phyloP scores from a whole-genome alignment of 1,284 basidiomycete species.

The Tetrapyrgos nigripes region DNA sequence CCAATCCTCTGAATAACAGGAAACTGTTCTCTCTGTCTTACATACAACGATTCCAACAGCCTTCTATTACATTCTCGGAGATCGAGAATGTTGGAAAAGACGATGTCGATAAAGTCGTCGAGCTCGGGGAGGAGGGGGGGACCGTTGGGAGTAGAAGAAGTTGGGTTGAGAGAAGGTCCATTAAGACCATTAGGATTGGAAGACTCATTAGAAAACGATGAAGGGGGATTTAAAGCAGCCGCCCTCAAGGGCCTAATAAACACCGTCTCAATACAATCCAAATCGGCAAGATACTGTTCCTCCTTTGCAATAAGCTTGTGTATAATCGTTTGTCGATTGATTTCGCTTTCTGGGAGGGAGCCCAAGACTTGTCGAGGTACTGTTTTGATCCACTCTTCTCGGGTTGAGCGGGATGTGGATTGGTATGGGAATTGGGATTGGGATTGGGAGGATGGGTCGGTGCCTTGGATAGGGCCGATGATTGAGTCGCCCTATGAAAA shows the following conservation, averaged over 20 bases:
- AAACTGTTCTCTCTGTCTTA: conserved; percentile 89
- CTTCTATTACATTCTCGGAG: conserved; percentile 83
- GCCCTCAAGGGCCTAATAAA: conserved; percentile 82
- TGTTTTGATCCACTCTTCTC: conserved; percentile 78
- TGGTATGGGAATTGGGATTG: not conserved
- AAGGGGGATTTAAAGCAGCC: conserved; percentile 72
- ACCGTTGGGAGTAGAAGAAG: not conserved
- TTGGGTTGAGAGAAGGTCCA: not conserved
- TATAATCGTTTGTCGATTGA: conserved; percentile 91
- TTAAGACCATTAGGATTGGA: too few relatives aligned
- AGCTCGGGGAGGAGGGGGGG: conserved; percentile 60
- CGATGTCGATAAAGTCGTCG: conserved; percentile 84
- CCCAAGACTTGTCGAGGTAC: conserved; percentile 73
- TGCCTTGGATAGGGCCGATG: conserved; percentile 21
- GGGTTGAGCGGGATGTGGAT: conserved; percentile 5
- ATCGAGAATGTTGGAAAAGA: conserved; percentile 89
- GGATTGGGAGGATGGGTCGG: conserved; percentile 26
- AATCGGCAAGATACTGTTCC: conserved; percentile 89
- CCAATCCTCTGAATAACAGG: conserved; percentile 88
- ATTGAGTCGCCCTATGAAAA: conserved; percentile 36
- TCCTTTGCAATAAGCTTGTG: conserved; percentile 92
- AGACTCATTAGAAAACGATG: not conserved
- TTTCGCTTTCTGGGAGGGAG: conserved; percentile 77
- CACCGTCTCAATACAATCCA: conserved; percentile 84
- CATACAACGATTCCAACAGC: conserved; percentile 85